phyloP scores from a whole-genome alignment of 495 filamentous ascomycete genomes.

The Hypoxylon cercidicola region DNA sequence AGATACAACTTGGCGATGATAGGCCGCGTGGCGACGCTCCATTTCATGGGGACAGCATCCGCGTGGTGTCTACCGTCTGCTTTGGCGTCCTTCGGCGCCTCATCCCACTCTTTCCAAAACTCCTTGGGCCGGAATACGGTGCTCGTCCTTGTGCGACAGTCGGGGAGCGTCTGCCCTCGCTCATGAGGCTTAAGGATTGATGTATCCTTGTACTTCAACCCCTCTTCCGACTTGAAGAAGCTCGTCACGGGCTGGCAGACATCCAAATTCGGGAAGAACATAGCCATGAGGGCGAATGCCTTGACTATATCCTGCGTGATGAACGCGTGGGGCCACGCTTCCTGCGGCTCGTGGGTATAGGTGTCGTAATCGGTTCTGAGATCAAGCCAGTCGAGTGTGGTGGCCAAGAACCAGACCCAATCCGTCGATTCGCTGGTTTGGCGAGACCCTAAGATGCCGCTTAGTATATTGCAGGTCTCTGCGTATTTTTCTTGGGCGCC shows the following conservation, averaged over 20 bases:
- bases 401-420: conserved; percentile 49
- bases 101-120: conserved; percentile 54
- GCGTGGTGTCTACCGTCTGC: conserved; percentile 28
- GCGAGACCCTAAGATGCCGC: conserved; percentile 44
- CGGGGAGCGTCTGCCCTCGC: conserved; percentile 49
- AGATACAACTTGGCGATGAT: conserved; percentile 59
- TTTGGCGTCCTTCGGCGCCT: conserved; percentile 16
- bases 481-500: conserved; percentile 48
- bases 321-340: conserved; percentile 52
- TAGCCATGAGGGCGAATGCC: conserved; percentile 51
- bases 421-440: conserved; percentile 24
- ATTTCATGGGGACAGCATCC: conserved; percentile 48
- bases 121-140: conserved; percentile 46
- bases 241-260: conserved; percentile 37
- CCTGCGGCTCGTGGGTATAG: conserved; percentile 27
- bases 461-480: conserved; percentile 49
- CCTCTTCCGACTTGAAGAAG: conserved; percentile 48
- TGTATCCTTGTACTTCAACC: conserved; percentile 47
- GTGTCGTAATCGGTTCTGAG: conserved; percentile 45
- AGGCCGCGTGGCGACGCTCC: conserved; percentile 51
- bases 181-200: conserved; percentile 50
- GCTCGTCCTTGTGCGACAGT: conserved; percentile 47
- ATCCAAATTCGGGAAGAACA: conserved; percentile 53
- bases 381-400: conserved; percentile 50
- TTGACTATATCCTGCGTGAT: conserved; percentile 54